Evolutionary conservation across 495 filamentous ascomycete genomes (phyloP).

Genomic region (Entonaema liquescens): DNA sequence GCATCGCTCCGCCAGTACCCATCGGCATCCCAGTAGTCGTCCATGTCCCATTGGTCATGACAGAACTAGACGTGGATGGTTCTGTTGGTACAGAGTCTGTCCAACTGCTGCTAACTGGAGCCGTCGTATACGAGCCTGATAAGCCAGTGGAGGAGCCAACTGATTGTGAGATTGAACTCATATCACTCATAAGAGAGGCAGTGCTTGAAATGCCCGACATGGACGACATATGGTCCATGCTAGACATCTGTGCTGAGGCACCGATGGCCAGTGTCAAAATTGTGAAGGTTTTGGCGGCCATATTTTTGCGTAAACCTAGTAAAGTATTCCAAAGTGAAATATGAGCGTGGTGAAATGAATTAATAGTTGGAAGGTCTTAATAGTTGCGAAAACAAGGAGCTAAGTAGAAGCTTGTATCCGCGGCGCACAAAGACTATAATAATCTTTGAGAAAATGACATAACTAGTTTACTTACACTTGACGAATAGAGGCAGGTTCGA

Average conservation of each 20-base stretch:
- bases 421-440: conserved; percentile 25
- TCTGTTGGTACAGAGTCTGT: conserved; percentile 9
- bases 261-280: conserved; percentile 29
- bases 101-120: conserved; percentile 6
- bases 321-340: background rate
- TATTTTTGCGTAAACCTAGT: conserved; percentile 8
- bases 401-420: conserved; percentile 4
- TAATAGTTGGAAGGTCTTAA: background rate
- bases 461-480: conserved; percentile 6
- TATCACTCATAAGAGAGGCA: conserved; percentile 5
- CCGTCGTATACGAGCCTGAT: conserved; percentile 4
- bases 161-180: background rate
- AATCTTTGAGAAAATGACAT: conserved; percentile 35
- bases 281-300: conserved; percentile 26
- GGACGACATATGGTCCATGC: conserved; percentile 8
- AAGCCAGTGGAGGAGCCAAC: background rate
- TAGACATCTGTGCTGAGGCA: conserved; percentile 34
- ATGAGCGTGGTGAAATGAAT: background rate
- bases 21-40: conserved; percentile 21
- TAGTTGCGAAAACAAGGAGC: background rate
- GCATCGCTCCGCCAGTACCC: conserved; percentile 18
- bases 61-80: conserved; percentile 20
- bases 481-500: conserved; percentile 5
- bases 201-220: conserved; percentile 1
- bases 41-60: conserved; percentile 15